Evolutionary conservation across 2,329 filamentous ascomycete genomes (phyloP), one percentile per base, ranked within the genome.

Genomic region (Colletotrichum spinosum): DNA sequence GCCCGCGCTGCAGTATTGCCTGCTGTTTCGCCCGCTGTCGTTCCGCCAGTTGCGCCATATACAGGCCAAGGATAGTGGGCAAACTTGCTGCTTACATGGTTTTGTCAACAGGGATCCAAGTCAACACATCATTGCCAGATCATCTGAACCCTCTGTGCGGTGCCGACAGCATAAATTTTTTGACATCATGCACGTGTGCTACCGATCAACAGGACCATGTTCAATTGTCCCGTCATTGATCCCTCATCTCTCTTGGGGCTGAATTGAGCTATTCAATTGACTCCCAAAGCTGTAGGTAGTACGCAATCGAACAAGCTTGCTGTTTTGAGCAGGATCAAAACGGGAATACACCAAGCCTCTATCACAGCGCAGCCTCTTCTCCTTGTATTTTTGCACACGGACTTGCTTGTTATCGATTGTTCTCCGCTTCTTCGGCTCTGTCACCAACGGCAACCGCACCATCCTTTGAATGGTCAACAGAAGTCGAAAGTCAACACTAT

Each of bases 341-440:
- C 12, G n/a, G 57, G 55, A 17, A 62, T 13, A 41, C 6, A n/a
- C 4, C 33, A 55, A 17, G 54, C 54, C 49, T 53, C 54, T 45
- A 42, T 51, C 54, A 65, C 64, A 41, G 42, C 41, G 55, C 42
- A 65, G 60, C 61, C 48, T 67, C 56, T 34, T 44, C 51, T 61
- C 13, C 33, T 44, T 15, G 17, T 49, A 46, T 4, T 10, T 50
- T 55, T 52, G 49, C 59, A 53, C n/a, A 45, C 37, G 15, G 49
- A 15, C 39, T 5, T 11, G 15, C 35, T 49, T 46, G 38, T 34
- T 49, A 44, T 17, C 51, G 57, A n/a, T 33, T 15, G 42, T 12
- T 37, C 38, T 53, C 45, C 15, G 60, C 49, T 35, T 64, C 45
- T 11, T 67, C 49, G 11, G 13, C 15, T 45, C 6, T 41, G 54